Base-by-base conservation (phyloP, 352 stramenopile species). In the Globisporangium takayamanum region DNA sequence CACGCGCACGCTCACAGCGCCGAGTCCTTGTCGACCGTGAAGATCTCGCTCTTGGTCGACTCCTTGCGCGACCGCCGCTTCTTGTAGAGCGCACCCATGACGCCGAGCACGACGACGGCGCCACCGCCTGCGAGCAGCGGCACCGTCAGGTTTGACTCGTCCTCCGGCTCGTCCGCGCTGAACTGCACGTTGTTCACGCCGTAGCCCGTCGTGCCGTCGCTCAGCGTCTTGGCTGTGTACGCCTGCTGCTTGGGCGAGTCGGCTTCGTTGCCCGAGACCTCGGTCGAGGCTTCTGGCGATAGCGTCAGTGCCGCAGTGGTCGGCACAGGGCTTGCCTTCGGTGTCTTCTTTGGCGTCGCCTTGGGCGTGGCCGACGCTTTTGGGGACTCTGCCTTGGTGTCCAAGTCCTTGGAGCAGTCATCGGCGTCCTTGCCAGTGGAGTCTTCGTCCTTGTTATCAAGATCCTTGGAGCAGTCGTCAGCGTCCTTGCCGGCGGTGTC, bases 21-120 rank as follows among this genome's bases (percentile, higher is more conserved):
- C 53, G 80, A 90, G 67, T 80, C 77, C 73, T 88, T 78, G 73
- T 90, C 80, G 53, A 90, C 66, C 37, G 80, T 90, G 62, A 90
- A 90, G 70, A 90, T 90, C 47, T 69, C 74, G 36, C 71, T 70
- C 55, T 88, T 60, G 51, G 76, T 70, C 36, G 69, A 67, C 50
- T 60, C 72, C 71, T 86, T 90, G 51, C 22, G 63, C 62, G 50
- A 72, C 54, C 80, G 78, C 64, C 78, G 74, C 68, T 84, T 86
- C 65, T 84, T 83, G 74, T 88, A 88, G 5, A 84, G 59, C 4
- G 73, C 58, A 8, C 74, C 80, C 15, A 77, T 59, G 14, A 80
- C 53, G 14, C 64, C 80, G 7, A 90, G 67, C n/a, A 74, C 74
- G 10, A 73, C 67, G 53, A 79, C 76, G 0, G 70, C 76, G 3